Evolutionary conservation across 768 basidiomycete genomes (phyloP), one percentile per base, ranked within the genome.

Genomic region (Suillus cothurnatus): DNA sequence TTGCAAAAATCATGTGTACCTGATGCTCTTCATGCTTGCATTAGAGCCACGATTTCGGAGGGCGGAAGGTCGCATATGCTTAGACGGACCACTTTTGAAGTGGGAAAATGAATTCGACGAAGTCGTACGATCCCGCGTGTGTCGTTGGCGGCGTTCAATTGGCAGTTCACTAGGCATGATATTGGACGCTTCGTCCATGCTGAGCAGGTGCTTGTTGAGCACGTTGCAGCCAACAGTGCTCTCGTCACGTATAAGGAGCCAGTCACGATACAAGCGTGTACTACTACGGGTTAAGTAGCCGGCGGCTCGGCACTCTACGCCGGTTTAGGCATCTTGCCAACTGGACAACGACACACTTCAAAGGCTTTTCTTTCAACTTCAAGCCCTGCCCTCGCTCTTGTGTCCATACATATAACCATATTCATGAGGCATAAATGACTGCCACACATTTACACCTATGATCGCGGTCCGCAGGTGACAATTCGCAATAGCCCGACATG

Each of bases 11-110:
- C 5, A 53, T 36, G 72, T 69, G 43, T 63, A 75, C 75, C 52
- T 36, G 58, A 41, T n/a, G 12, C 61, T 65, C 57, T 57, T 70
- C 61, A 71, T 39, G 31, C 66, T 68, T 26, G 68, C 23, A 23
- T 45, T 36, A 21, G 71, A 68, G 47, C 45, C 64, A 34, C 68
- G 71, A 65, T 63, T 62, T 12, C 72, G 75, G 26, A 67, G 61
- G 17, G 60, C 61, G 45, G 71, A 47, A 53, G 28, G 52, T 32
- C 55, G 49, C 61, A 65, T 63, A 15, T 55, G 39, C 43, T 61
- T 64, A 28, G 61, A 28, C 0, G 61, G n/a, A 28, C 23, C 62
- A 32, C 62, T 55, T 19, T 71, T 66, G 1, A 41, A 1, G 6
- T 47, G 69, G 8, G 65, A 63, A 26, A 60, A 32, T 5, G 71